phyloP scores from a whole-genome alignment of 441 rosid species.

The Populus tomentosa region DNA sequence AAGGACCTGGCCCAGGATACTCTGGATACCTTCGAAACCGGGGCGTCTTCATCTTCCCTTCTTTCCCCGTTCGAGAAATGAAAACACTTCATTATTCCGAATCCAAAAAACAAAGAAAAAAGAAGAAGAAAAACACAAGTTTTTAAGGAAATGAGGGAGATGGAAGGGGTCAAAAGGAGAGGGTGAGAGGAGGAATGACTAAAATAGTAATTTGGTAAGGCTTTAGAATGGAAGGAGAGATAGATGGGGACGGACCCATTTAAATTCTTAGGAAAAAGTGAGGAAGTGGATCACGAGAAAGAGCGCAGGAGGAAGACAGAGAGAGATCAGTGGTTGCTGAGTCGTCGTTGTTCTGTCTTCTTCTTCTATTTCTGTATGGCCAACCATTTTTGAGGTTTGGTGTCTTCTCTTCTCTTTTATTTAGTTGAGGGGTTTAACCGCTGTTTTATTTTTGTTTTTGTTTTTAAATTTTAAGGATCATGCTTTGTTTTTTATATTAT shows the following conservation, averaged over 20 bases:
- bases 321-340: no score
- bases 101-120: background rate
- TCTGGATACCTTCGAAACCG: constrained; percentile 51
- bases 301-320: background rate
- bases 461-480: no score
- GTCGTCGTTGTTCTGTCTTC: no score
- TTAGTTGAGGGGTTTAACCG: background rate
- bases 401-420: background rate
- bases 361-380: background rate
- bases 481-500: background rate
- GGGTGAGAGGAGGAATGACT: background rate
- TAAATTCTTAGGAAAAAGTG: background rate
- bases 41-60: constrained; percentile 34
- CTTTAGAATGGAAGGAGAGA: background rate
- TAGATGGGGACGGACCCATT: background rate
- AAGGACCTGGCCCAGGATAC: constrained; percentile 87
- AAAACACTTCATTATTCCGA: constrained; percentile 69
- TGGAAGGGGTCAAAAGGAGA: background rate
- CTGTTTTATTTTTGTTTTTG: no score
- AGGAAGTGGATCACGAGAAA: background rate
- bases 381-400: background rate
- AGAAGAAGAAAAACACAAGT: background rate
- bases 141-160: background rate
- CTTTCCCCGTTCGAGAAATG: constrained; percentile 78
- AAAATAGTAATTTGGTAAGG: background rate